Evolutionary conservation across 2,329 filamentous ascomycete genomes (phyloP), one percentile per base, ranked within the genome.

Genomic region (Karstenula rhodostoma): DNA sequence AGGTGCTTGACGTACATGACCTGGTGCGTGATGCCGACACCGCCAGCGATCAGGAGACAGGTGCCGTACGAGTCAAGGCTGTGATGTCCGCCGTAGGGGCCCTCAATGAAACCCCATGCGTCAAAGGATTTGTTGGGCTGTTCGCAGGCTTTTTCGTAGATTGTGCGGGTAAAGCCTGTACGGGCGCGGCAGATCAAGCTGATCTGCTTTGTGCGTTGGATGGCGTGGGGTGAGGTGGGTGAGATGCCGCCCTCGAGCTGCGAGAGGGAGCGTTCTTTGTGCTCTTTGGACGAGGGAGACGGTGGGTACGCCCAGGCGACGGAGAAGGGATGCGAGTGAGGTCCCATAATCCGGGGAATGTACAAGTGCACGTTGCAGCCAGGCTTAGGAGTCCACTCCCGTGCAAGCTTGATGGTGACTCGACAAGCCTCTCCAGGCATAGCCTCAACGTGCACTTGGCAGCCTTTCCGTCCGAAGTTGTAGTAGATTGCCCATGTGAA

Each of bases 21-120:
- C 65, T 90, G 90, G 69, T 94, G 91, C 0, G 91, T 93, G 69
- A 94, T 91, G 64, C 91, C 91, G 13, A 94, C 89, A 69, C 91
- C 91, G 59, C 90, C 91, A 0, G 91, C 91, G 73, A 94, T 92
- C 42, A 94, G 85, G 76, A 94, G 86, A 32, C 90, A 88, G 0
- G 90, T 93, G 65, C 91, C 91, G 76, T 93, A 94, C 1, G 89
- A 92, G 61, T 89, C 84, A 73, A 94, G 84, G 65, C 82, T 83
- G 74, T 93, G 89, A 72, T 89, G 83, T 40, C 88, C 90, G 51
- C 90, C 85, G 71, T 94, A 94, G 0, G 91, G 91, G 0, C 91
- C 91, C 77, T 94, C 91, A 44, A 91, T 86, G 49, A 88, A 84
- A 65, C 89, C 91, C 37, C 79, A 86, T 7, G 89, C 89, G 23